Evolutionary conservation across 1,139 yeast species (phyloP), one percentile per base, ranked within the genome.

Genomic region (Geotrichum macrosporum): DNA sequence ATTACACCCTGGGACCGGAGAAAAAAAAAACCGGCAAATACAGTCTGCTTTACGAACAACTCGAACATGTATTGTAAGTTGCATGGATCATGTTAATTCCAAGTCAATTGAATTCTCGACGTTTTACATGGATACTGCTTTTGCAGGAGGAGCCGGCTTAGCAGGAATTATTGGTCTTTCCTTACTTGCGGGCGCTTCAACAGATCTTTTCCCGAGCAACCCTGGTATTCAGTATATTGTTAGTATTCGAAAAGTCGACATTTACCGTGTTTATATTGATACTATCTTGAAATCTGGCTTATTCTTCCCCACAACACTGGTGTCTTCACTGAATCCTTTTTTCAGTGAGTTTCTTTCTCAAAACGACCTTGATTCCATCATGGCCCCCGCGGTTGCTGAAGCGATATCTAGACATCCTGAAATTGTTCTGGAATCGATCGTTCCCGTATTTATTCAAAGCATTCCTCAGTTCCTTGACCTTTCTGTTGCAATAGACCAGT

Each of bases 401-500:
- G 76, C 92, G 0, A 73, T 84, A 42, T 71, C 89, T 59, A 76
- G 96, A 62, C 80, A 95, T 2, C 84, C 96, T 0, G 96, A 88
- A 61, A 66, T 72, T 32, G 76, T 87, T 0, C 75, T 85, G 54
- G 73, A 74, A 5, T 58, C 68, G 26, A 66, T 81, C 12, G 60
- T 78, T 18, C 81, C 83, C 0, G 66, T 71, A 2, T 60, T 85
- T 20, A 68, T 80, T 44, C 48, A 56, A 2, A 62, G 70, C 29
- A 52, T 80, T 13, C 52, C 69, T 4, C 52, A 60, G 0, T 56
- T 59, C 15, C 56, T 71, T 32, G 74, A 76, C 48, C 55, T 74
- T 6, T 56, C 72, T 5, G 60, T 62, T 15, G 51, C 63, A 12
- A 64, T 79, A 20, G 80, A 33, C 3, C 57, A 58, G 31, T 81